phyloP scores from a whole-genome alignment of 1,284 basidiomycete genomes.

The Naganishia sp. region DNA sequence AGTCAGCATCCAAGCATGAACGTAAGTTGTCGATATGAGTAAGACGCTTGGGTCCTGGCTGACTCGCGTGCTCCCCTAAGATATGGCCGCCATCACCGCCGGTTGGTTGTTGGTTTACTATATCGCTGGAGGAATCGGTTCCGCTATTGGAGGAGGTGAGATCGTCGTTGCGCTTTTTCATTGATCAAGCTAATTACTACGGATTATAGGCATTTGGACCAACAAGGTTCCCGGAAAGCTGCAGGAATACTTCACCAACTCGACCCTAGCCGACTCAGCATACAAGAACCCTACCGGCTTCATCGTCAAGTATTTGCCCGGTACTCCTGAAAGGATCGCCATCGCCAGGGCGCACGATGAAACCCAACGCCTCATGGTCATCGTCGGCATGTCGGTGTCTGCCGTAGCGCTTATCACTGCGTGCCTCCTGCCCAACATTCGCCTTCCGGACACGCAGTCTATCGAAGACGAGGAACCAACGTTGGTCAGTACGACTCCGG shows the following conservation, averaged over 20 bases:
- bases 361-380: conserved; percentile 46
- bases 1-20: conserved; percentile 47
- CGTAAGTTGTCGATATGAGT: conserved; percentile 23
- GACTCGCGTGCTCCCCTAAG: conserved; percentile 8
- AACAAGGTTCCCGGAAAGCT: conserved; percentile 46
- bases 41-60: not conserved
- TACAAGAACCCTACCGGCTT: conserved; percentile 47
- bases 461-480: conserved; percentile 37
- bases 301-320: conserved; percentile 38
- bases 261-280: conserved; percentile 39
- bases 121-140: conserved; percentile 49
- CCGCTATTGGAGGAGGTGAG: conserved; percentile 47
- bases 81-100: conserved; percentile 49
- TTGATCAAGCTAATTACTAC: not conserved
- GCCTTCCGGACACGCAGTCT: conserved; percentile 44
- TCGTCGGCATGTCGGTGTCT: conserved; percentile 44
- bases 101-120: conserved; percentile 49
- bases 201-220: conserved; percentile 44
- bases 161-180: not conserved
- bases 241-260: conserved; percentile 40
- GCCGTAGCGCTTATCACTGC: conserved; percentile 38
- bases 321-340: conserved; percentile 42
- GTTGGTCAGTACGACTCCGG: not conserved
- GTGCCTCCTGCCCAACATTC: conserved; percentile 40
- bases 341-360: conserved; percentile 49